Base-by-base conservation (phyloP, 495 filamentous ascomycete species). In the Penicillium nucicola region DNA sequence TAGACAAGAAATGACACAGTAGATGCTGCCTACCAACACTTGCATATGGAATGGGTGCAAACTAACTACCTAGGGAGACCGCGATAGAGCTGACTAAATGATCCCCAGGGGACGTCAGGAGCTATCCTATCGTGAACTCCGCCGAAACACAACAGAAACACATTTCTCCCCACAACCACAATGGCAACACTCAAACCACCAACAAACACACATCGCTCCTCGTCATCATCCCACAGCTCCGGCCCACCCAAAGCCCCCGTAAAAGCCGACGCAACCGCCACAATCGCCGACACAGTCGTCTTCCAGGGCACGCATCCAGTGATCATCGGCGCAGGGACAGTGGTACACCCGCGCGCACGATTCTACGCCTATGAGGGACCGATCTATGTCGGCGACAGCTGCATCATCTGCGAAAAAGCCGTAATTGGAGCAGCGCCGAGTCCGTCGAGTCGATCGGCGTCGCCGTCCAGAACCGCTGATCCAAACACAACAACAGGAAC, bases 311-410 rank as follows among this genome's bases (percentile, higher is more conserved):
- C 78, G 3, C 75, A 90, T 68, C 77, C 77, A 13, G 86, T 96
- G 48, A 81, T 76, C 35, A 81, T 95, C 56, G 82, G 81, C 50
- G 70, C 80, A 30, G 81, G 87, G 61, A 84, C 81, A 13, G 80
- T 96, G n/a, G 72, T 96, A 48, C 91, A 96, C 69, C 91, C 91
- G 1, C 86, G 89, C 48, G 79, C 83, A 0, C 77, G 79, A 42
- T 73, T 96, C 57, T 83, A 85, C 57, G 83, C 87, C 1, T 73
- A 77, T 33, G 71, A 79, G 38, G 91, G 87, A 0, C 81, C 85
- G 17, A 79, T 96, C 28, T 80, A 74, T 8, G 80, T 96, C 39
- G 88, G 87, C 0, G 80, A 84, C 10, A 75, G 81, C 32, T 89
- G 86, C 65, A 85, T 93, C 30, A 78, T 96, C 39, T 79, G 83